phyloP scores from a whole-genome alignment of 129 eudicot genomes.

The Chrysanthemum makinoi region DNA sequence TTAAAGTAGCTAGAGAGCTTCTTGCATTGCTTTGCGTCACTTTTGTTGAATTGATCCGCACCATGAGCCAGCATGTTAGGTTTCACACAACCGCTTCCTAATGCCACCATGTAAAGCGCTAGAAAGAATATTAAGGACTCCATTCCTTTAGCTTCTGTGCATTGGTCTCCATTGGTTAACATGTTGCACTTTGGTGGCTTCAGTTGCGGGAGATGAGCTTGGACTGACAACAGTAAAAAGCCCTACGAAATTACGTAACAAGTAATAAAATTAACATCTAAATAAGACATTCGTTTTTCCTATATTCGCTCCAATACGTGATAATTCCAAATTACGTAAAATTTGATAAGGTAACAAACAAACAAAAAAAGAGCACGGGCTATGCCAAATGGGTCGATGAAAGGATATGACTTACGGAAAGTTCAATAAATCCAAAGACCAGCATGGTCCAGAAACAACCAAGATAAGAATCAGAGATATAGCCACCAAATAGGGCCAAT shows the following conservation, averaged over 20 bases:
- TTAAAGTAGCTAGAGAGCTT: conserved; percentile 92
- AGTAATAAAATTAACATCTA: not conserved
- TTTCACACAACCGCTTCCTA: conserved; percentile 89
- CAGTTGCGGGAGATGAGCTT: conserved; percentile 86
- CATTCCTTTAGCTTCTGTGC: conserved; percentile 66
- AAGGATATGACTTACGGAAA: conserved; percentile 52
- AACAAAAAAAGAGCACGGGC: not conserved
- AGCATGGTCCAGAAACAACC: conserved; percentile 96
- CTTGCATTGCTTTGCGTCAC: conserved; percentile 59
- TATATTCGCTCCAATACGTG: no score
- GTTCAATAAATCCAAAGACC: conserved; percentile 89
- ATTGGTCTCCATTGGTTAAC: conserved; percentile 46
- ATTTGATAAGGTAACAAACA: not conserved
- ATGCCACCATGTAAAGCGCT: conserved; percentile 80
- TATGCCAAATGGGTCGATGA: not conserved
- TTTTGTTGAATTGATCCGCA: conserved; percentile 74
- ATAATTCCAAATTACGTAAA: not conserved
- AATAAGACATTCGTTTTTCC: no score
- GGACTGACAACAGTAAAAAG: conserved; percentile 66
- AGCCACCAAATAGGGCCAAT: conserved; percentile 83
- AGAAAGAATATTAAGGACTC: conserved; percentile 62
- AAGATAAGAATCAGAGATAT: conserved; percentile 86
- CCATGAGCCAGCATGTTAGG: conserved; percentile 93
- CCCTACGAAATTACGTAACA: conserved; percentile 43
- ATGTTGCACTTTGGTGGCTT: conserved; percentile 86